Conservation (phyloP, 140 eudicot species). For the Cichorium intybus region DNA sequence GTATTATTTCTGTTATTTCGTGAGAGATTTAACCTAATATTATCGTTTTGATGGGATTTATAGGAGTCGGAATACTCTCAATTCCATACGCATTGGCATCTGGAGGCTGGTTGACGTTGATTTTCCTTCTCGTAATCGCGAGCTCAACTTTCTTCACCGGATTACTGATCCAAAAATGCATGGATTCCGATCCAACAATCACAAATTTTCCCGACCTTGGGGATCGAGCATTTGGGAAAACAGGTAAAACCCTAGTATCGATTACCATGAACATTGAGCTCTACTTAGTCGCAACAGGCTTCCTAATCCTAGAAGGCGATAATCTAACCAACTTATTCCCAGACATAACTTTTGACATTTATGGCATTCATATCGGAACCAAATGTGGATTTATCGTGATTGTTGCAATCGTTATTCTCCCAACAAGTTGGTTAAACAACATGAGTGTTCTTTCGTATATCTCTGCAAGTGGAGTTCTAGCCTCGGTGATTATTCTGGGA, state of each 20-base stretch:
- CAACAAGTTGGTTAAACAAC: constrained; percentile 55
- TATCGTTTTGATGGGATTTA: not conserved
- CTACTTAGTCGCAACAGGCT: constrained; percentile 73
- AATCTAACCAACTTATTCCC: constrained; percentile 59
- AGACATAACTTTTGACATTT: constrained; percentile 29
- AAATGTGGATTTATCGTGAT: constrained; percentile 47
- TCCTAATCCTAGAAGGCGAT: constrained; percentile 82
- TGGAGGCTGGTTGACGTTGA: constrained; percentile 62
- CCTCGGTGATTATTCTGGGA: constrained; percentile 54
- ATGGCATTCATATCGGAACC: constrained; percentile 44
- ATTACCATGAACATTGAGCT: constrained; percentile 65
- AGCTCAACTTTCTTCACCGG: constrained; percentile 65
- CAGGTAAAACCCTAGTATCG: constrained; percentile 53
- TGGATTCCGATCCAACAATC: constrained; percentile 66
- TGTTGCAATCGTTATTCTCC: constrained; percentile 57
- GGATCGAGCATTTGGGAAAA: constrained; percentile 61
- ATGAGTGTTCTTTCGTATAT: constrained; percentile 69
- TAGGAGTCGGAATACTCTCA: constrained; percentile 80
- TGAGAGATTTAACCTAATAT: too few relatives aligned
- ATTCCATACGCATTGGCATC: constrained; percentile 43
- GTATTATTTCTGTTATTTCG: too few relatives aligned
- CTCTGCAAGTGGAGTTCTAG: constrained; percentile 78
- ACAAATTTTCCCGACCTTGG: constrained; percentile 75
- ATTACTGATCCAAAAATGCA: constrained; percentile 62
- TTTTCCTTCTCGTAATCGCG: constrained; percentile 54